A percentile compares a stretch with the other conserved stretches of the same genome.
These are phyloP conservation scores for Leonotis leonurus DNA, from an alignment of 257 asterid genomes.

Conservation along the genomic window DNA sequence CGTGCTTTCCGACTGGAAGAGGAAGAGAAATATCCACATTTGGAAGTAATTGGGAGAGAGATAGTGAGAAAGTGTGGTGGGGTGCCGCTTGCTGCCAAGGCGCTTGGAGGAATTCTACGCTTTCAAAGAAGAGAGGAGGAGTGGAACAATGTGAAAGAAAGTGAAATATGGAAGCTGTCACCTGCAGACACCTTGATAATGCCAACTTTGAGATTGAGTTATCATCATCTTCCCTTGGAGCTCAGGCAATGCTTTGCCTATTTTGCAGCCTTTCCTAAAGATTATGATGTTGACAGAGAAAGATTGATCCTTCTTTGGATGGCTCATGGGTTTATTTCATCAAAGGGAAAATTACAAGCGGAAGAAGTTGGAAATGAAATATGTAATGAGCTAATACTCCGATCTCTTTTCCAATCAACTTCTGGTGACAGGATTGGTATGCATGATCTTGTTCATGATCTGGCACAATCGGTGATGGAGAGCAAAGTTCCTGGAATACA, in stretches of 20 bases:
- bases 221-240: slow-evolving; percentile 13
- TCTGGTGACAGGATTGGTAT: background rate
- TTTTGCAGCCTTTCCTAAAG: slow-evolving; percentile 19
- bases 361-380: background rate
- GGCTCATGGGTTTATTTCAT: slow-evolving; percentile 10
- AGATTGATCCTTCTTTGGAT: slow-evolving; percentile 17
- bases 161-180: slow-evolving; percentile 24
- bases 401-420: background rate
- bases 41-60: slow-evolving; percentile 17
- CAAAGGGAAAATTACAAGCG: background rate
- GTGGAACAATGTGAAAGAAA: slow-evolving; percentile 17
- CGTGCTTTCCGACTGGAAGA: slow-evolving; percentile 9
- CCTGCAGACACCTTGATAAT: slow-evolving; percentile 1
- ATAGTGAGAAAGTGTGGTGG: slow-evolving; percentile 23
- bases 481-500: background rate
- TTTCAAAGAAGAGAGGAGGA: slow-evolving; percentile 15
- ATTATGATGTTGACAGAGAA: background rate
- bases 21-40: background rate
- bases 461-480: background rate
- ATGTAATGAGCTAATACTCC: background rate
- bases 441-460: slow-evolving; percentile 4
- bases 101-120: slow-evolving; percentile 25
- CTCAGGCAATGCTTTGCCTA: slow-evolving; percentile 23
- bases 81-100: slow-evolving; percentile 28
- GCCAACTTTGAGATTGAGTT: slow-evolving; percentile 28